Percentiles rank a stretch among this genome's conserved stretches.
These are phyloP conservation scores for Tulasnella sp. DNA, from an alignment of 768 basidiomycete species.

Conservation along the genomic window DNA sequence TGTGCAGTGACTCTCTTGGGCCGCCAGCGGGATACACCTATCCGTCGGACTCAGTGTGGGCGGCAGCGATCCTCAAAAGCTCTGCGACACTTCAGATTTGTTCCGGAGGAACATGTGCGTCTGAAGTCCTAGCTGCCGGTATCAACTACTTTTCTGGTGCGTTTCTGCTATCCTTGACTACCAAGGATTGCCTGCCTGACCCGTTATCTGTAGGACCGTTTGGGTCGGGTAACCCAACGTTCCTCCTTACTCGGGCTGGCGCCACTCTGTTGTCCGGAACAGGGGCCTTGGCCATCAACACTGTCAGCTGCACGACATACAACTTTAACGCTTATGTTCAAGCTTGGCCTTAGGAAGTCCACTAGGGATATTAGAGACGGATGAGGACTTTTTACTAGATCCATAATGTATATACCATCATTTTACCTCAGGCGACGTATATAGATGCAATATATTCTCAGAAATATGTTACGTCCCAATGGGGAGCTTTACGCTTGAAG, in stretches of 20 bases:
- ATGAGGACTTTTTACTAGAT: too few relatives aligned
- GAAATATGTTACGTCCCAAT: too few relatives aligned
- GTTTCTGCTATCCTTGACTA: constrained; percentile 9
- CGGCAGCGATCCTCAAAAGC: constrained; percentile 23
- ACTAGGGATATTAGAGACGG: too few relatives aligned
- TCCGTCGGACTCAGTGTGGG: constrained; percentile 25
- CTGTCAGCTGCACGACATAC: constrained; percentile 22
- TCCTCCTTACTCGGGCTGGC: constrained; percentile 20
- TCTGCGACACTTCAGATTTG: constrained; percentile 25
- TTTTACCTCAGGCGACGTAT: too few relatives aligned
- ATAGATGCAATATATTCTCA: too few relatives aligned
- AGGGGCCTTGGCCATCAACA: background rate
- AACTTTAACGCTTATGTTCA: constrained; percentile 26
- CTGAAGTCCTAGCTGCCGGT: constrained; percentile 12
- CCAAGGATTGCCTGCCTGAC: too few relatives aligned
- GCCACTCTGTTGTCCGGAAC: constrained; percentile 10
- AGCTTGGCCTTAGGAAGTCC: too few relatives aligned
- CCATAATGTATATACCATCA: too few relatives aligned
- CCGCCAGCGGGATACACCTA: constrained; percentile 26
- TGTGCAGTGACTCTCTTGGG: constrained; percentile 22
- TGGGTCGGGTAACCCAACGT: constrained; percentile 23
- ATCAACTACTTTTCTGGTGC: constrained; percentile 20
- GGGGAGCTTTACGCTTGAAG: too few relatives aligned
- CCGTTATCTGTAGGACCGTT: constrained; percentile 25
- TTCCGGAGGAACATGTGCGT: constrained; percentile 22